Evolutionary conservation across 176 grass and related monocot genomes (phyloP).

Genomic region (Musa acuminata): DNA sequence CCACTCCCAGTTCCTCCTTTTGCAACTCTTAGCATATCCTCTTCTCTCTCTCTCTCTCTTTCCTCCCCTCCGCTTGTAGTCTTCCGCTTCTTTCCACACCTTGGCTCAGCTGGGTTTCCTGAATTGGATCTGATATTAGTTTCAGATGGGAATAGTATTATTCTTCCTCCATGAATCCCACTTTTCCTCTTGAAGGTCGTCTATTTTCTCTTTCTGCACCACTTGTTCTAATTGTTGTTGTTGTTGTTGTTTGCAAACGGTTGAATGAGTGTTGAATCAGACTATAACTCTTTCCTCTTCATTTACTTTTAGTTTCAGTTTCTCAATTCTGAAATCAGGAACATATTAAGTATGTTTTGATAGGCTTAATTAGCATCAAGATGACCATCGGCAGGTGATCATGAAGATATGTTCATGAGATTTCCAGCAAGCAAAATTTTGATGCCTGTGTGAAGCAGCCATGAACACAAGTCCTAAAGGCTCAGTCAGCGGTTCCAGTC

Average conservation of each 20-base stretch:
- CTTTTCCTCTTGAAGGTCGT: neutral
- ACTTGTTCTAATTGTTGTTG: too few species aligned
- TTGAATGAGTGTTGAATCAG: too few species aligned
- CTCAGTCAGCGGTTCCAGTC: constrained; percentile 19
- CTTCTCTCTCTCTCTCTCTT: neutral
- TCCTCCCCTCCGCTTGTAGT: neutral
- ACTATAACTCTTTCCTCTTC: too few species aligned
- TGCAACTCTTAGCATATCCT: too few species aligned
- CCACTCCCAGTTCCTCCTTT: constrained; percentile 6
- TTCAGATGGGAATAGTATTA: neutral
- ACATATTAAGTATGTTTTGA: too few species aligned
- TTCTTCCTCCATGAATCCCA: neutral
- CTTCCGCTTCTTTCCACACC: constrained; percentile 16
- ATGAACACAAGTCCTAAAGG: constrained; percentile 14
- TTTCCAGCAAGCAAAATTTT: neutral
- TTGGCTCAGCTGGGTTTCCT: constrained; percentile 3
- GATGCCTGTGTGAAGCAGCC: constrained; percentile 8
- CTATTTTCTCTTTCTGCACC: neutral
- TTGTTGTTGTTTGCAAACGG: too few species aligned
- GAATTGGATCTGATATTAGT: neutral
- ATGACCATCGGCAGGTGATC: neutral
- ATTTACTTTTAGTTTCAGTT: too few species aligned
- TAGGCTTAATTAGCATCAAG: neutral
- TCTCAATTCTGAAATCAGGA: too few species aligned
- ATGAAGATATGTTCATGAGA: neutral